Conservation (phyloP, 768 basidiomycete genomes). For the Mycena galopus region DNA sequence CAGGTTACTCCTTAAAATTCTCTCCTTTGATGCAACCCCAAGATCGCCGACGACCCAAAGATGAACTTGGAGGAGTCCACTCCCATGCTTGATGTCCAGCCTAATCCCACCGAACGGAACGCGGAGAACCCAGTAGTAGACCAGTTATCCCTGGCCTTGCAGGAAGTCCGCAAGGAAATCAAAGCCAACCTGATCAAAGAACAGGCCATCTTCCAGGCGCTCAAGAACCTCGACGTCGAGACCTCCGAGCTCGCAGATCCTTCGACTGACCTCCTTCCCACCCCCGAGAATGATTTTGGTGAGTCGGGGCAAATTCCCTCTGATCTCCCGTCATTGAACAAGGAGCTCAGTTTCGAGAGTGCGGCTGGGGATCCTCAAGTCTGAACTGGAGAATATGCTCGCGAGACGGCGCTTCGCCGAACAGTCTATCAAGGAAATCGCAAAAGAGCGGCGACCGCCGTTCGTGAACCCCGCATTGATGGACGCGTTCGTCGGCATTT, state of each 20-base stretch:
- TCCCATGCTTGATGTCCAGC: background rate
- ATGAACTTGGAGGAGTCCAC: too few relatives aligned
- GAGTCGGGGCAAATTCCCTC: background rate
- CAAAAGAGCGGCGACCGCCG: constrained; percentile 63
- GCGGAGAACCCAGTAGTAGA: constrained; percentile 23
- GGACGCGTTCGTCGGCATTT: constrained; percentile 65
- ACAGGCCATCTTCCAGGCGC: constrained; percentile 43
- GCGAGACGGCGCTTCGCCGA: constrained; percentile 58
- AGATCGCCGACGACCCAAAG: background rate
- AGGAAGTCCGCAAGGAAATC: constrained; percentile 45
- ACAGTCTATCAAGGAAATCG: constrained; percentile 57
- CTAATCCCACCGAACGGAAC: background rate
- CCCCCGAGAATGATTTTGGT: constrained; percentile 9
- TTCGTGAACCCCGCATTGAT: constrained; percentile 71
- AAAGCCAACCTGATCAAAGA: constrained; percentile 41
- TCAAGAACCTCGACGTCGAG: constrained; percentile 39
- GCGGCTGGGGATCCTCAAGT: constrained; percentile 47
- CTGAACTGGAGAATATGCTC: constrained; percentile 54
- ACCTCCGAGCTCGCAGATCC: constrained; percentile 19
- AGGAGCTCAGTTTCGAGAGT: constrained; percentile 40
- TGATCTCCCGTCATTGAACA: too few relatives aligned
- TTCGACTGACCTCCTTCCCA: constrained; percentile 13
- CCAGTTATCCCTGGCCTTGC: constrained; percentile 43
- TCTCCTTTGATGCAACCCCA: too few relatives aligned
- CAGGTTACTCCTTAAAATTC: too few relatives aligned